Percentiles rank a stretch among this genome's conserved stretches.
These are phyloP conservation scores for Thalassiosira exigua DNA, from an alignment of 352 stramenopile genomes.

Conservation along the genomic window DNA sequence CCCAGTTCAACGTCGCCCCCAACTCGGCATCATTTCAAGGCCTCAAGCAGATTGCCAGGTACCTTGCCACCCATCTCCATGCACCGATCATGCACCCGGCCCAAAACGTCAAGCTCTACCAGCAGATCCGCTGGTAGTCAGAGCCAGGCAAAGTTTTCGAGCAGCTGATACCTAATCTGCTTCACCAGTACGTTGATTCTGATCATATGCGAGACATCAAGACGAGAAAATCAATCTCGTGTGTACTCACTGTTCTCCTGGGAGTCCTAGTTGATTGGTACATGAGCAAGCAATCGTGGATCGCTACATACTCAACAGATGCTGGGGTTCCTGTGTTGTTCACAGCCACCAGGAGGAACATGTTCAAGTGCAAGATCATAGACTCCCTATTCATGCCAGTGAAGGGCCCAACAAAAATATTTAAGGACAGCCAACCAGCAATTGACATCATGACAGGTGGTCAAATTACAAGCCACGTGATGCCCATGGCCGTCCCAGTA, in stretches of 20 bases:
- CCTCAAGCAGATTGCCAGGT: not conserved
- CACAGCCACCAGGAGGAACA: slow-evolving; percentile 7
- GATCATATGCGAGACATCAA: slow-evolving; percentile 1
- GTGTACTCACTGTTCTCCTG: too few species aligned
- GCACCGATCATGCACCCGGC: slow-evolving; percentile 6
- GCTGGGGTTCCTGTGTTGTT: slow-evolving; percentile 11
- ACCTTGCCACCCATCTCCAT: slow-evolving; percentile 8
- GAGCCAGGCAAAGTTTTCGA: slow-evolving; percentile 6
- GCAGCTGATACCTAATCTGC: slow-evolving; percentile 5
- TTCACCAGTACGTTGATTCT: not conserved
- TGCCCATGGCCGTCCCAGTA: slow-evolving; percentile 19
- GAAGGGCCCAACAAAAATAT: not conserved
- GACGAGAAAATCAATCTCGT: not conserved
- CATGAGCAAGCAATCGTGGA: slow-evolving; percentile 9
- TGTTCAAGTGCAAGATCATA: not conserved
- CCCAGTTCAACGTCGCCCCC: not conserved
- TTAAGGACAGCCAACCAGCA: slow-evolving; percentile 18
- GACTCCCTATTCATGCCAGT: not conserved
- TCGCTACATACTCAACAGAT: slow-evolving; percentile 30
- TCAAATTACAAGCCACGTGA: slow-evolving; percentile 15
- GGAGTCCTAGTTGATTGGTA: slow-evolving; percentile 10
- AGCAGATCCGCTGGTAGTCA: not conserved
- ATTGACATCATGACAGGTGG: slow-evolving; percentile 25
- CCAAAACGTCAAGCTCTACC: not conserved
- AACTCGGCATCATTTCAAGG: not conserved